Percentiles rank a stretch among this genome's conserved stretches.
Conservation (phyloP, 2,329 filamentous ascomycete species). For the Metarhizium rileyi region DNA sequence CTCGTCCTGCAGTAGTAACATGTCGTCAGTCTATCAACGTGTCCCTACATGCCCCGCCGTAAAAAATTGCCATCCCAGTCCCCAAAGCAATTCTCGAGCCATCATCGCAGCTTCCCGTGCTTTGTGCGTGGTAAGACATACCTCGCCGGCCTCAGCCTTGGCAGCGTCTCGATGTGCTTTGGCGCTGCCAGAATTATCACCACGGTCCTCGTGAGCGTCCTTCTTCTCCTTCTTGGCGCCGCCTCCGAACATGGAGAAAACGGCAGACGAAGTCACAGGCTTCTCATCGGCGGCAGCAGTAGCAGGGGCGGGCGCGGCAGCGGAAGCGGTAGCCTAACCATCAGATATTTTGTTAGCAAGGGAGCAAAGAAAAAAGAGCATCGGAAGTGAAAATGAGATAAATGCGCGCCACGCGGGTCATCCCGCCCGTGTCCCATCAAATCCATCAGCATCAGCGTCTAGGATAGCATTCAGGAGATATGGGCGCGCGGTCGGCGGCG, state of each 20-base stretch:
- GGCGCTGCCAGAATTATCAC: conserved; percentile 81
- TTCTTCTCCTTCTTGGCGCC: conserved; percentile 97
- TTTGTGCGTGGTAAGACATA: conserved; percentile 21
- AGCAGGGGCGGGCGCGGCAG: conserved; percentile 10
- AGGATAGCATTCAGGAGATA: background rate
- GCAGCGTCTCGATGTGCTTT: conserved; percentile 65
- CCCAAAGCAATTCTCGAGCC: background rate
- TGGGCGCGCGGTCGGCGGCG: background rate
- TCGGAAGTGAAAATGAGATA: background rate
- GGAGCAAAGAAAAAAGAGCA: background rate
- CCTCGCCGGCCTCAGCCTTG: conserved; percentile 48
- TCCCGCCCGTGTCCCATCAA: background rate
- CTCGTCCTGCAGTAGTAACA: conserved; percentile 46
- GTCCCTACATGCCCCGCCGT: background rate
- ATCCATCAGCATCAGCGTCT: background rate
- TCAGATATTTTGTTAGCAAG: background rate
- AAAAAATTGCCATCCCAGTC: background rate
- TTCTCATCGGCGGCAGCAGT: conserved; percentile 12
- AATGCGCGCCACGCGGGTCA: background rate
- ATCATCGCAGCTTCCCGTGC: background rate
- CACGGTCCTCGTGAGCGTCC: conserved; percentile 63
- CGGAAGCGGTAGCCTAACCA: background rate
- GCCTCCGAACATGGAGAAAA: conserved; percentile 98
- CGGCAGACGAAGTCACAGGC: conserved; percentile 48
- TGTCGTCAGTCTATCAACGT: conserved; percentile 2